Evolutionary conservation across 768 basidiomycete genomes (phyloP), one percentile per base, ranked within the genome.

Genomic region (Tulasnella calospora): DNA sequence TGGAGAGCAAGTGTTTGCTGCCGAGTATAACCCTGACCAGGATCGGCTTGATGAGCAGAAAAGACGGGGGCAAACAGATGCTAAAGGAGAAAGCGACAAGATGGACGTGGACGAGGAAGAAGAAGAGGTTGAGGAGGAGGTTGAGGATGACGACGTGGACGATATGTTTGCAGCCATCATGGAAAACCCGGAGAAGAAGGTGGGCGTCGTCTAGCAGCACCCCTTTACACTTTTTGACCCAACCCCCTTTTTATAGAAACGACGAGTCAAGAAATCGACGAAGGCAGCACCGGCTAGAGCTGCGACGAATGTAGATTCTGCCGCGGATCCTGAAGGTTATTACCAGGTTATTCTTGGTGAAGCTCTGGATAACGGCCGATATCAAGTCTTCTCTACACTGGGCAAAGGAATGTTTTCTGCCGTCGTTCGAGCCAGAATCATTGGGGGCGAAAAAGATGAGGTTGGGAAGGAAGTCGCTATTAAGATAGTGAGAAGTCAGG

Each of bases 361-460:
- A 85, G 91, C 95, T 79, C 87, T 99, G 23, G 96, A 98, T 82
- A 90, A 91, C 36, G 96, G 94, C 7, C 89, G 93, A 57, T 99
- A 99, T 83, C 95, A 98, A 83, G 95, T 99, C 13, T 96, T 93
- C 81, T 95, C 94, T 71, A 94, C 90, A 71, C 87, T 99, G n/a
- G 98, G 98, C 23, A 96, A 97, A 83, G 98, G 98, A 71, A 99
- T 99, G 97, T 99, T 99, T 83, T 95, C 96, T 71, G 95, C 94
- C 77, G 98, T 99, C 73, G 95, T 98, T 36, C 90, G 94, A 70
- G 97, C 96, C 12, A 90, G 94, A 41, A 88, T 95, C 13, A 86
- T 96, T 67, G 86, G 91, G 85, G 86, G 87, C 73, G 92, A 93
- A 44, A 81, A 87, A 13, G 86, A 87, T 77, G 87, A 89, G 73